Evolutionary conservation across 306 rosid genomes (phyloP), one percentile per base, ranked within the genome.

Genomic region (Cicer pinnatifidum): DNA sequence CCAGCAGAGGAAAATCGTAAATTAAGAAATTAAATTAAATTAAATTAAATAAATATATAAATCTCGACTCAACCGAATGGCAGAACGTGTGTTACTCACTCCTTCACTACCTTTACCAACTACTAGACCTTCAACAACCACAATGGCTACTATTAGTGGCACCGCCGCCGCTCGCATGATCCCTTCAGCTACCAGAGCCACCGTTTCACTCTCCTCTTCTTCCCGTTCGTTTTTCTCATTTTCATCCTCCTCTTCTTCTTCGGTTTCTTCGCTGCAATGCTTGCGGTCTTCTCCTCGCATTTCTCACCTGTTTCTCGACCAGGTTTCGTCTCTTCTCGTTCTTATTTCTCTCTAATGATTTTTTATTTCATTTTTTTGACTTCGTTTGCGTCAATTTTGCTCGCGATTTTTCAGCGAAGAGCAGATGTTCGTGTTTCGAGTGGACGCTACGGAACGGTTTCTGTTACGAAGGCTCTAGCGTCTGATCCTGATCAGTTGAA

Each of bases 401-500:
- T 23, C 8, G 15, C 44, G 19, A 44, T 39, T 63, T 71, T 78
- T 57, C 83, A 92, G 96, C 87, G 73, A 69, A 81, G 88, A 60
- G 68, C 81, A 13, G 71, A 44, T 64, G 71, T 81, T 65, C 85
- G 72, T 48, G 82, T 78, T 64, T 83, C 90, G 41, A 78, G 73
- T 64, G 81, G 88, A 69, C 84, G 83, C 50, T 90, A 72, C 62
- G 79, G 75, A 73, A 76, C 88, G 6, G 85, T 67, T 33, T 79
- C 86, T 47, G 60, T 84, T 20, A 81, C 97, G 56, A 89, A 86
- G 74, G 82, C 90, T 51, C 35, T 69, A 0, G 96, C 97, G 9
- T 91, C 91, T 39, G 92, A 90, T 85, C 89, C 94, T 63, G 95
- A 81, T 73, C 97, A 91, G 80, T 43, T 94, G 90, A 90, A 80